These are phyloP conservation scores for Colletotrichum spaethianum DNA, from an alignment of 2,329 filamentous ascomycete species.

Conservation along the genomic window DNA sequence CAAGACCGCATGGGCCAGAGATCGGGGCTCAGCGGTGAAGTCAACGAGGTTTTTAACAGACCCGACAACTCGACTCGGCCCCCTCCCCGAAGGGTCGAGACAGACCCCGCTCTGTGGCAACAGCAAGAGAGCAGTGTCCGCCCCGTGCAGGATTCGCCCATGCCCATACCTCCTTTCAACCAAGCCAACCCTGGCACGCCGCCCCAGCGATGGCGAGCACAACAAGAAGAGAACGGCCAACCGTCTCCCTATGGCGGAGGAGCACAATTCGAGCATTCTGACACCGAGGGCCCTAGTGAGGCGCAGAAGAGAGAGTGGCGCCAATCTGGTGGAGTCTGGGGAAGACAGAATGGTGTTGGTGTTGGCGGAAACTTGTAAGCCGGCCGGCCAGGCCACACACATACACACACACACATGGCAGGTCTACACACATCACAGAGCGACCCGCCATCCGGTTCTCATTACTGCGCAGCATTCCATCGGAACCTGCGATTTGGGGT, in stretches of 20 bases:
- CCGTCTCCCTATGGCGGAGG: conserved; percentile 57
- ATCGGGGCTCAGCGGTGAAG: conserved; percentile 71
- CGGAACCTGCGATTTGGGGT: conserved; percentile 35
- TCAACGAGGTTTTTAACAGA: conserved; percentile 69
- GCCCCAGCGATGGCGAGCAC: conserved; percentile 63
- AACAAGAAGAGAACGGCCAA: conserved; percentile 58
- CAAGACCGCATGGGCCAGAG: conserved; percentile 79
- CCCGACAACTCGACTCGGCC: conserved; percentile 70
- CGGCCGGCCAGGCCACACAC: conserved; percentile 7
- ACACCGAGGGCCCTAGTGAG: conserved; percentile 57
- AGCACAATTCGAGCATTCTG: conserved; percentile 61
- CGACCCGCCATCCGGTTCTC: conserved; percentile 11
- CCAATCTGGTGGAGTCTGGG: conserved; percentile 65
- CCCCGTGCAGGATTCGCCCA: conserved; percentile 76
- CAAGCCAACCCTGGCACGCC: conserved; percentile 63
- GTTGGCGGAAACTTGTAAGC: conserved; percentile 61
- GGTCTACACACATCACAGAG: conserved; percentile 10
- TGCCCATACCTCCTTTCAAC: conserved; percentile 50
- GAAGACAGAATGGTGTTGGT: conserved; percentile 65
- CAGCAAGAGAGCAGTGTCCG: conserved; percentile 88
- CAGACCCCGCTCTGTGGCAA: conserved; percentile 87
- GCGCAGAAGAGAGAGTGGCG: conserved; percentile 69
- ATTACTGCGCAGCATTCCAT: conserved; percentile 37
- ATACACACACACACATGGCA: neutral
- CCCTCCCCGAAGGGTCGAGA: conserved; percentile 79